Conservation (phyloP, 352 stramenopile species). For the Phytophthora rubi region DNA sequence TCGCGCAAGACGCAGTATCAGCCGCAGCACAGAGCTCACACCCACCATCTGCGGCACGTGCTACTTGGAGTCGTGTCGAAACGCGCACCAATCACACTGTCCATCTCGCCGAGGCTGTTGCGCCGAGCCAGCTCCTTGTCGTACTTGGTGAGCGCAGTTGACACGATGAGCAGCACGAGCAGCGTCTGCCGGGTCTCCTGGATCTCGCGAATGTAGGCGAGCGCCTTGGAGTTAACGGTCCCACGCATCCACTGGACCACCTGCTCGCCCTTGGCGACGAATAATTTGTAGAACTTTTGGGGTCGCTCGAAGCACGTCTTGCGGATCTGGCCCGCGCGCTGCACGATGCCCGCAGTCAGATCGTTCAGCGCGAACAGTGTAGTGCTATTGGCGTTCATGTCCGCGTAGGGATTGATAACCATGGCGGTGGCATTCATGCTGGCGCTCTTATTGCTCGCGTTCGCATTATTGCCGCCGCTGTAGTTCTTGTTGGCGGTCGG, state of each 20-base stretch:
- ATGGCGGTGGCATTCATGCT: background rate
- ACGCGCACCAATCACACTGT: constrained; percentile 3
- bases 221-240: no score
- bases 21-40: constrained; percentile 7
- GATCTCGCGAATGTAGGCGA: no score
- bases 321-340: constrained; percentile 12
- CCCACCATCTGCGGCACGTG: constrained; percentile 7
- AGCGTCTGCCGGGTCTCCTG: no score
- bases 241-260: no score
- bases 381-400: no score
- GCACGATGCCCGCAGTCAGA: constrained; percentile 4
- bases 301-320: constrained; percentile 2
- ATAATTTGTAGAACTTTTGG: constrained; percentile 15
- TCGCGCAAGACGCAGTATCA: constrained; percentile 12
- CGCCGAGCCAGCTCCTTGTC: no score
- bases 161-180: no score
- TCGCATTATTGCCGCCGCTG: no score
- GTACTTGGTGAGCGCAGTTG: no score
- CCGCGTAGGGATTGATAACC: no score
- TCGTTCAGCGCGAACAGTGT: background rate
- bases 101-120: background rate
- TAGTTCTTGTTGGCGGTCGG: background rate
- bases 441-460: no score
- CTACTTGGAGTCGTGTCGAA: constrained; percentile 16
- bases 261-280: background rate